Evolutionary conservation across 2,329 filamentous ascomycete genomes (phyloP), one percentile per base, ranked within the genome.

Genomic region (Ceratocystis cubensis): DNA sequence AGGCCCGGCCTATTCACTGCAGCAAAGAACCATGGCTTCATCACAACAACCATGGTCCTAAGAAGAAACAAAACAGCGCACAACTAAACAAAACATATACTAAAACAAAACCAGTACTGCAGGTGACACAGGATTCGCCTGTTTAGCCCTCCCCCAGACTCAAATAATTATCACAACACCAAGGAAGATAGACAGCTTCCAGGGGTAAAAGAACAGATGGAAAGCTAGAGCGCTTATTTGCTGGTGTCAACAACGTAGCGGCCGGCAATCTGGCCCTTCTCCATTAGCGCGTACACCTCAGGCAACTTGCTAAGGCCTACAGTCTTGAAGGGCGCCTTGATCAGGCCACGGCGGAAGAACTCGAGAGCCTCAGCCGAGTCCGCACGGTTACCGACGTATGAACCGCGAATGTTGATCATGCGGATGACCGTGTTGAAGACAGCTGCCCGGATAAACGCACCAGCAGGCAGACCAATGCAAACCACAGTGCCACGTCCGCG

Each of bases 371-470:
- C 93, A 65, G 86, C 84, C 0, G 86, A 88, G 75, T 97, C 93
- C 74, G 88, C 86, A 71, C 93, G 84, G 80, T 96, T 96, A 67
- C 93, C 93, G 71, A 97, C 93, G 75, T 96, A 96, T 72, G 86
- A 91, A 69, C 92, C 92, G 80, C 89, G 89, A 81, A 97, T 96
- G 72, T 78, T 86, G 79, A 96, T 86, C 91, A 96, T 96, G 78
- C 87, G 79, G 73, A 93, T 81, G 69, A 96, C 93, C 6, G 88
- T 90, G 74, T 92, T 87, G 75, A 96, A 96, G 66, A 96, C 91
- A 48, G 91, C 89, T 1, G 92, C 91, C 71, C 83, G 84, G 70
- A 96, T 82, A 76, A 81, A 88, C 1, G 92, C 91, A 70, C 86
- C 82, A 46, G 89, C 87, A 4, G 93, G 93, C 30, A 96, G 81